A percentile compares a stretch with the other conserved stretches of the same genome.
Evolutionary conservation across 148 eudicot genomes (phyloP).

Genomic region (Nyssa sinensis): DNA sequence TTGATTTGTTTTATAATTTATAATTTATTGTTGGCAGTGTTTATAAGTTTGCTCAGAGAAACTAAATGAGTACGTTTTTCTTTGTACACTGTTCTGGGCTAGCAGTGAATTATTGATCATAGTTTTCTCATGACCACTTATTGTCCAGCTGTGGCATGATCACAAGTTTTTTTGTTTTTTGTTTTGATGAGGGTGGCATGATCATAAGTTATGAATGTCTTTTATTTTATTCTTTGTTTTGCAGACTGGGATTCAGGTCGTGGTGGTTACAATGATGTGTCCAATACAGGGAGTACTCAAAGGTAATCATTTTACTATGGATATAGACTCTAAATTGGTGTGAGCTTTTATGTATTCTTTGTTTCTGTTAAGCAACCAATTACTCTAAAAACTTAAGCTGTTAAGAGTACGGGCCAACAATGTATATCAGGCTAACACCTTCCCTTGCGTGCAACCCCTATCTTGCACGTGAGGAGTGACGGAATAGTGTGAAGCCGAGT

Average conservation of each 20-base stretch:
- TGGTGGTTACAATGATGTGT: slow-evolving; percentile 66
- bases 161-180: background rate
- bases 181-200: too few species aligned
- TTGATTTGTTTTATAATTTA: background rate
- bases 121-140: background rate
- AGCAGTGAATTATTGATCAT: background rate
- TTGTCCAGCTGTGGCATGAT: background rate
- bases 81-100: background rate
- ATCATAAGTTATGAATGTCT: too few species aligned
- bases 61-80: too few species aligned
- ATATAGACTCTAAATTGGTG: too few species aligned
- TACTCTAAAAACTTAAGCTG: too few species aligned
- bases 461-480: too few species aligned
- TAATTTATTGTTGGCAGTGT: background rate
- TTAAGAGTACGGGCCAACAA: too few species aligned
- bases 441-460: too few species aligned
- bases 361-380: too few species aligned
- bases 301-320: slow-evolving; percentile 48
- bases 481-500: too few species aligned
- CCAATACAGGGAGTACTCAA: slow-evolving; percentile 48
- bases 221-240: slow-evolving; percentile 8
- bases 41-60: background rate
- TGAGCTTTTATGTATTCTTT: background rate
- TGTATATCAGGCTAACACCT: too few species aligned
- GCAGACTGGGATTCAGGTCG: slow-evolving; percentile 89